A percentile compares a stretch with the other conserved stretches of the same genome.
Evolutionary conservation across 495 filamentous ascomycete species (phyloP).

Genomic region (Penicillium canescens): DNA sequence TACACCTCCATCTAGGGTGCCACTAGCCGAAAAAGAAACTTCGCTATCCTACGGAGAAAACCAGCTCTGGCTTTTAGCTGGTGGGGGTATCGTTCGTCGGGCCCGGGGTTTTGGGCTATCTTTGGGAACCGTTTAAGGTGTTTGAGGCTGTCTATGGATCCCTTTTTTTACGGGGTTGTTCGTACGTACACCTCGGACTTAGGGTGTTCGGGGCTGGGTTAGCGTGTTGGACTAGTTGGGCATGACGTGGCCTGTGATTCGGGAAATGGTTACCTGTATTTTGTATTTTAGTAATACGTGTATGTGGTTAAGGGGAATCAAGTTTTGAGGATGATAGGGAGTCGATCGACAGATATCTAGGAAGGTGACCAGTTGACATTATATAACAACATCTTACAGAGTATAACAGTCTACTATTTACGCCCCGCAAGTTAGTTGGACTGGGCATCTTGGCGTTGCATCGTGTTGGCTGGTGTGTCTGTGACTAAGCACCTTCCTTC

Average conservation of each 20-base stretch:
- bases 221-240: not conserved
- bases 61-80: too few species aligned
- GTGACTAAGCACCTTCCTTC: not conserved
- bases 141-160: too few species aligned
- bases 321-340: not conserved
- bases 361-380: not conserved
- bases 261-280: too few species aligned
- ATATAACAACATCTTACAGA: not conserved
- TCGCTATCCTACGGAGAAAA: too few species aligned
- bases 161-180: too few species aligned
- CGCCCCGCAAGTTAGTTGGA: not conserved
- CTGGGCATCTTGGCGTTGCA: constrained; percentile 5
- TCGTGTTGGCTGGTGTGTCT: not conserved
- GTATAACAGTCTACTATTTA: not conserved
- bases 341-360: not conserved
- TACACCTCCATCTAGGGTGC: not conserved
- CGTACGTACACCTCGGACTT: not conserved
- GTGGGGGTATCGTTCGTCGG: too few species aligned
- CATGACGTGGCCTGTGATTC: constrained; percentile 5
- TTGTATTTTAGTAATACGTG: too few species aligned
- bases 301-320: not conserved
- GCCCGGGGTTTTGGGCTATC: too few species aligned
- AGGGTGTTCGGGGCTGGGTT: not conserved
- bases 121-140: too few species aligned
- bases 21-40: not conserved